phyloP scores from a whole-genome alignment of 768 basidiomycete species.

The Tricholoma hemisulphureum region DNA sequence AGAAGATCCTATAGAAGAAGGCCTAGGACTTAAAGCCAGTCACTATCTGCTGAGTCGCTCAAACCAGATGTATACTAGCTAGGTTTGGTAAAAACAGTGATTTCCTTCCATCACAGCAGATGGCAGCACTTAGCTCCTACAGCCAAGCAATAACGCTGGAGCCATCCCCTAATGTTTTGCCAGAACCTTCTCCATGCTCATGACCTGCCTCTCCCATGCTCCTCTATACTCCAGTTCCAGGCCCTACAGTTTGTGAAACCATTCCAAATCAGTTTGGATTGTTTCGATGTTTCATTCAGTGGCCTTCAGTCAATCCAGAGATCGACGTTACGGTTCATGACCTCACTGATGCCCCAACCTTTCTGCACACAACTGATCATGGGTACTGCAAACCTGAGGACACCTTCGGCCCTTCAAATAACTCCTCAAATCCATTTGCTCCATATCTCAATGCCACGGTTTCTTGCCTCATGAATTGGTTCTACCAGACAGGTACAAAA shows the following conservation, averaged over 20 bases:
- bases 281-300: not conserved
- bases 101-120: not conserved
- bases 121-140: not conserved
- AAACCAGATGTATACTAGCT: no score
- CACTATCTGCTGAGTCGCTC: no score
- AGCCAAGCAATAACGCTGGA: not conserved
- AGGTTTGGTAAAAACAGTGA: not conserved
- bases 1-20: no score
- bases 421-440: not conserved
- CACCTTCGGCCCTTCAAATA: not conserved
- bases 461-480: conserved; percentile 1
- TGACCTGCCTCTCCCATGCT: not conserved
- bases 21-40: not conserved
- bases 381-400: not conserved
- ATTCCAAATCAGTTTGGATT: not conserved
- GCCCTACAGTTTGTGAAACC: not conserved
- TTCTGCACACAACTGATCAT: not conserved
- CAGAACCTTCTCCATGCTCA: not conserved
- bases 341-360: not conserved
- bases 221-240: not conserved
- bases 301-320: not conserved
- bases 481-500: not conserved
- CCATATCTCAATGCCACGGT: conserved; percentile 4
- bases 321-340: not conserved
- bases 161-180: not conserved